Percentiles rank a stretch among this genome's conserved stretches.
phyloP scores from a whole-genome alignment of 2,329 filamentous ascomycete genomes.

The Hirsutella rhossiliensis region DNA sequence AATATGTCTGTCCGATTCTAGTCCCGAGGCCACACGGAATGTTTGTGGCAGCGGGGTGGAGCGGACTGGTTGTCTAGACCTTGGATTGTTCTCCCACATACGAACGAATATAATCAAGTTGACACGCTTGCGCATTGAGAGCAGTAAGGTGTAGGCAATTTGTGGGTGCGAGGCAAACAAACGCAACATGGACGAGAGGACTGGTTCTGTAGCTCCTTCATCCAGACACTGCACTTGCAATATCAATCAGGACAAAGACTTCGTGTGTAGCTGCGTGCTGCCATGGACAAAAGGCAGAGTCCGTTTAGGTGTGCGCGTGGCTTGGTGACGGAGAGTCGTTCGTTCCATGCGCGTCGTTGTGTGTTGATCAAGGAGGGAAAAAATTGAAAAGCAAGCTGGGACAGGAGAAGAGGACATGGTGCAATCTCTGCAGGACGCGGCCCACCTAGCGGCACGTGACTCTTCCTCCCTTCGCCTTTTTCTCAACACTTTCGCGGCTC shows the following conservation, averaged over 20 bases:
- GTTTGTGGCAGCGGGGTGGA: slow-evolving; percentile 52
- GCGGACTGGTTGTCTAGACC: slow-evolving; percentile 57
- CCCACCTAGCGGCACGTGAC: neutral
- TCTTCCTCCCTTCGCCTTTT: neutral
- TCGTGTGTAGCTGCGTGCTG: too few relatives aligned
- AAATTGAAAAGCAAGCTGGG: neutral
- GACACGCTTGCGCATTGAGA: slow-evolving; percentile 45
- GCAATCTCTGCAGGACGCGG: too few relatives aligned
- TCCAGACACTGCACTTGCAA: slow-evolving; percentile 2
- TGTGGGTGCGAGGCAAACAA: slow-evolving; percentile 27
- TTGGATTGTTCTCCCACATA: slow-evolving; percentile 50
- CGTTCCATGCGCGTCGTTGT: neutral
- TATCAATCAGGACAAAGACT: too few relatives aligned
- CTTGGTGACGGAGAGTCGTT: too few relatives aligned
- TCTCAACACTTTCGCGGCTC: neutral
- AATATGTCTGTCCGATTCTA: slow-evolving; percentile 48
- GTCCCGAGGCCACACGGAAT: slow-evolving; percentile 45
- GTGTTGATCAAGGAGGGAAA: neutral
- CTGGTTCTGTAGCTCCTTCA: neutral
- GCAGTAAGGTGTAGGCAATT: slow-evolving; percentile 50
- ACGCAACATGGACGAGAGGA: neutral
- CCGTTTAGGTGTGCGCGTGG: too few relatives aligned
- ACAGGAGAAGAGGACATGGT: too few relatives aligned
- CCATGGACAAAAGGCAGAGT: too few relatives aligned
- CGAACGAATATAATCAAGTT: slow-evolving; percentile 45